Percentiles rank a stretch among this genome's conserved stretches.
Conservation (phyloP, 1,284 basidiomycete genomes). For the Tilletia horrida region DNA sequence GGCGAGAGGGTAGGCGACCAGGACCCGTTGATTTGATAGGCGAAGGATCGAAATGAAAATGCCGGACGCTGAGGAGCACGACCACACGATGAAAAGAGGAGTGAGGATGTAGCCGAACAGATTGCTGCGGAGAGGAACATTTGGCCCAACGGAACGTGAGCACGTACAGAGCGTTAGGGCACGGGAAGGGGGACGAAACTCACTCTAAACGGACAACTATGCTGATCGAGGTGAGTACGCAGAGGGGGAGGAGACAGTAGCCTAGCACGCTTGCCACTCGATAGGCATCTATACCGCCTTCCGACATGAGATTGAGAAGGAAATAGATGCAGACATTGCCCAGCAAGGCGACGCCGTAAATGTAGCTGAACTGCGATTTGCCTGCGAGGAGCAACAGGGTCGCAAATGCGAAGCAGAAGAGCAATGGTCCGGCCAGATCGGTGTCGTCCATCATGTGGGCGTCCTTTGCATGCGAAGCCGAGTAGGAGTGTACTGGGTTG, state of each 20-base stretch:
- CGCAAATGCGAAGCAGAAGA: constrained; percentile 78
- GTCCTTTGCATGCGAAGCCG: constrained; percentile 59
- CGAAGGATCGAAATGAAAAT: constrained; percentile 53
- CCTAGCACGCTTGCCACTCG: constrained; percentile 92
- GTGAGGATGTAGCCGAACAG: constrained; percentile 47
- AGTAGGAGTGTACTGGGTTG: constrained; percentile 77
- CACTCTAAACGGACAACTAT: constrained; percentile 85
- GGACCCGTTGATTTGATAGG: constrained; percentile 50
- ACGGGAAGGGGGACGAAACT: constrained; percentile 55
- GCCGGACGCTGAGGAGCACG: constrained; percentile 50
- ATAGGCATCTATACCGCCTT: constrained; percentile 91
- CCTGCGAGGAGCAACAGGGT: constrained; percentile 64
- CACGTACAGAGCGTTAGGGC: not conserved
- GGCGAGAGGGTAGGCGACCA: constrained; percentile 53
- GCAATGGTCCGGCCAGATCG: constrained; percentile 90
- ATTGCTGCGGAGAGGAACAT: constrained; percentile 23
- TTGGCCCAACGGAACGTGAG: not conserved
- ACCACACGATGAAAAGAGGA: constrained; percentile 54
- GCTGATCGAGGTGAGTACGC: constrained; percentile 85
- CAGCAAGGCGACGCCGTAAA: constrained; percentile 93
- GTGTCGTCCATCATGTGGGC: constrained; percentile 99
- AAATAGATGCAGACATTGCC: constrained; percentile 92
- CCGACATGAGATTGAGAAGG: constrained; percentile 95
- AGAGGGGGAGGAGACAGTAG: constrained; percentile 95
- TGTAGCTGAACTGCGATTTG: constrained; percentile 97